Evolutionary conservation across 1,284 basidiomycete genomes (phyloP), one percentile per base, ranked within the genome.

Genomic region (Naganishia liquefaciens): DNA sequence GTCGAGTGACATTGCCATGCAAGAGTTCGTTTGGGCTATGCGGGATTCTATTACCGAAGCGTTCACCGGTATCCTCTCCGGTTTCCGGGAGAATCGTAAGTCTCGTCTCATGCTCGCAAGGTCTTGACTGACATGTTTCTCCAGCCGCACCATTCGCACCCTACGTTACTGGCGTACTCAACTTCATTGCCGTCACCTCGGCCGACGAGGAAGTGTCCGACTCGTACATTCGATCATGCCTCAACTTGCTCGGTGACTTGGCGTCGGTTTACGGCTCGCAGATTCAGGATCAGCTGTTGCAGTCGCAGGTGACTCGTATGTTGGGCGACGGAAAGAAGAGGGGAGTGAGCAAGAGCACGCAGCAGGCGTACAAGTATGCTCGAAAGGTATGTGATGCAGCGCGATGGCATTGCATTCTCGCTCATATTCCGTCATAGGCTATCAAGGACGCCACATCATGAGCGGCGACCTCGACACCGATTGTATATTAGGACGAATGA

Each of bases 11-110:
- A 51, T 65, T 7, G 67, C 73, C 9, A 65, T 76, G 68, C 69
- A 69, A 66, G 95, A 99, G 71, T 99, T 99, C 76, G 91, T 97
- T 66, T 86, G 87, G 68, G 86, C 86, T 61, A 84, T 99, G 68
- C 87, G 95, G 44, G 95, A 99, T 76, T 92, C 93, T 50, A 97
- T 99, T 70, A 82, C 97, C 46, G 96, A 99, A 78, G 94, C 95
- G 3, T 98, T 97, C 75, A 94, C 91, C 10, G 94, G 96, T 53
- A 90, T 98, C 69, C 87, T 97, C 66, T 89, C 91, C 52, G 93
- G 91, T 7, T 82, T 97, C 75, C 93, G 94, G 81, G 86, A 88
- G 5, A 85, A 88, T 43, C 88, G 89, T 88, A 72, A 66, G 80
- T 76, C 15, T 7, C 33, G 28, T 40, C 21, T 50, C 15, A 25